phyloP scores from a whole-genome alignment of 129 eudicot species.

The Sambucus nigra region DNA sequence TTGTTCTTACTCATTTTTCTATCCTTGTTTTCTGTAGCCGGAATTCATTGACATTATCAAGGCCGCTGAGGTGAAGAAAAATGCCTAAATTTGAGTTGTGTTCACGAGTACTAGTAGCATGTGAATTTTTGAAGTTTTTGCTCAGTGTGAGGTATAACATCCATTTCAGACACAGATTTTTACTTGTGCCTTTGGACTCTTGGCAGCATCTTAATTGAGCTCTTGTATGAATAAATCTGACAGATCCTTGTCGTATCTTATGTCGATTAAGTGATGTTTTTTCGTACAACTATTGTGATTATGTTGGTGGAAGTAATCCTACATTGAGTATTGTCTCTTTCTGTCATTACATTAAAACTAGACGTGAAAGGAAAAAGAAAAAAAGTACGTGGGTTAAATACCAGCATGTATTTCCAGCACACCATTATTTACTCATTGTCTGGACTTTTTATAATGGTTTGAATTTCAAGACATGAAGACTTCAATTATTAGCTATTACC shows the following conservation, averaged over 20 bases:
- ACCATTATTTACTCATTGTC: no score
- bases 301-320: no score
- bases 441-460: no score
- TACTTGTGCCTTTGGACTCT: slow-evolving; percentile 3
- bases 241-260: not conserved
- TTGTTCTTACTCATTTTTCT: not conserved
- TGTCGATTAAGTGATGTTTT: not conserved
- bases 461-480: no score
- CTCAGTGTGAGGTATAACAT: slow-evolving; percentile 5
- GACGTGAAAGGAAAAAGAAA: no score
- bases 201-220: slow-evolving; percentile 7
- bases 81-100: slow-evolving; percentile 22
- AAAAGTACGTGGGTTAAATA: no score
- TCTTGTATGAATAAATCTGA: slow-evolving; percentile 16
- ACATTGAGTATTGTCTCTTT: no score
- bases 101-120: not conserved
- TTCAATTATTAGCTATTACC: no score
- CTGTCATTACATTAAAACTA: no score
- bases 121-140: slow-evolving; percentile 28
- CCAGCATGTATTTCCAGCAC: no score
- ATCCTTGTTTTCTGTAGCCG: slow-evolving; percentile 33
- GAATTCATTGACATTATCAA: slow-evolving; percentile 92
- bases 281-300: no score
- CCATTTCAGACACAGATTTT: slow-evolving; percentile 5
- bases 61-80: slow-evolving; percentile 82